Evolutionary conservation across 768 basidiomycete genomes (phyloP).

Genomic region (Pleurotus giganteus): DNA sequence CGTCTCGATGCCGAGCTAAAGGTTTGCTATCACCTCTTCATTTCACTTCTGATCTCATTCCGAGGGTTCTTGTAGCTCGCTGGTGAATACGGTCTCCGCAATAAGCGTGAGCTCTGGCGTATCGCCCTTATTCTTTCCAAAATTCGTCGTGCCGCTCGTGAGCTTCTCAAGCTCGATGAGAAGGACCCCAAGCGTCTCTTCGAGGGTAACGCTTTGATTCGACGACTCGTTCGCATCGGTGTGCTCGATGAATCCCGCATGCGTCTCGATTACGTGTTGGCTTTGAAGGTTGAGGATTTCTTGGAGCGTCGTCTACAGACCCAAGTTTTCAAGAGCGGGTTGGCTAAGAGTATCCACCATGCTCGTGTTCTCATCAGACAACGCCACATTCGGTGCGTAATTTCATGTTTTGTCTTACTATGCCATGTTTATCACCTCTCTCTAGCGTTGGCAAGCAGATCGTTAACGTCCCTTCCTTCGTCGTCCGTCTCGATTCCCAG

Average conservation of each 20-base stretch:
- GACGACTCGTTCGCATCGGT: conserved; percentile 97
- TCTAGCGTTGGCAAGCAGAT: conserved; percentile 95
- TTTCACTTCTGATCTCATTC: neutral
- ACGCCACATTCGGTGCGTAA: conserved; percentile 90
- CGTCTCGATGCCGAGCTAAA: conserved; percentile 99
- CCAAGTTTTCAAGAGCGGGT: conserved; percentile 98
- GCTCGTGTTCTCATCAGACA: conserved; percentile 98
- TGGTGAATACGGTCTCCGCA: conserved; percentile 99
- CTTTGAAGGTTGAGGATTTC: conserved; percentile 99
- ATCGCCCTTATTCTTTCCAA: conserved; percentile 97
- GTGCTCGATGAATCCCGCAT: conserved; percentile 99
- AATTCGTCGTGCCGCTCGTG: conserved; percentile 99
- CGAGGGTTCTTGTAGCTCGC: conserved; percentile 65
- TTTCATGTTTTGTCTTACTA: neutral
- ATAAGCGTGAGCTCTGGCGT: conserved; percentile 99
- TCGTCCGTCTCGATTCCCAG: conserved; percentile 98
- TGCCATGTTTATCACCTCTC: neutral
- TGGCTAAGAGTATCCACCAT: conserved; percentile 98
- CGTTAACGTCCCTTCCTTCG: conserved; percentile 97
- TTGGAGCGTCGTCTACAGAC: conserved; percentile 99
- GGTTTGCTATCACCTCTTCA: conserved; percentile 41
- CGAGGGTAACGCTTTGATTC: conserved; percentile 96
- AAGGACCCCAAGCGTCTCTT: conserved; percentile 99
- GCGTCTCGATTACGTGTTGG: conserved; percentile 99
- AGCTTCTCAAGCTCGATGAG: conserved; percentile 99